phyloP scores from a whole-genome alignment of 1,139 yeast genomes.

The Saccharomyces hybrid region DNA sequence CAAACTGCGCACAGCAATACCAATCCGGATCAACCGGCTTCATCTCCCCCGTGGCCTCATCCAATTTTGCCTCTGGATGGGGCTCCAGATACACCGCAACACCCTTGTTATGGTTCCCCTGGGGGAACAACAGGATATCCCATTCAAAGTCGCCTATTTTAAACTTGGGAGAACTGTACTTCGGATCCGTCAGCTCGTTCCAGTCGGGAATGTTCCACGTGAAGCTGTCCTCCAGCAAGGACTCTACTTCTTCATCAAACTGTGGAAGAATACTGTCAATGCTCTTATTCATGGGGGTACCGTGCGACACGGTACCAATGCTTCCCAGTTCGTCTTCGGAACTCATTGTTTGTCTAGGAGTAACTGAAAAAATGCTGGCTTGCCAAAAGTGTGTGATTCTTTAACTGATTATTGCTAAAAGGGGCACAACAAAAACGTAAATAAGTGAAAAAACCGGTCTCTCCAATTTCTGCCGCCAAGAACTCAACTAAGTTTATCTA shows the following conservation, averaged over 20 bases:
- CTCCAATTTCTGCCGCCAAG: not conserved
- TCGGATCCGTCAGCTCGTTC: constrained; percentile 42
- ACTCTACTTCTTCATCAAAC: constrained; percentile 30
- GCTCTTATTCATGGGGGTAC: constrained; percentile 8
- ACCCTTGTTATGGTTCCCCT: constrained; percentile 49
- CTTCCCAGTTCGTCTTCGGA: constrained; percentile 7
- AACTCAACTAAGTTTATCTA: not conserved
- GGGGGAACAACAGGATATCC: constrained; percentile 71
- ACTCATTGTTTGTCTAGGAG: not conserved
- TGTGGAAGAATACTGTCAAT: constrained; percentile 30
- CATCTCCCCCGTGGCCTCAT: constrained; percentile 30
- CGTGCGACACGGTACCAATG: not conserved
- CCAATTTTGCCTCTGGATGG: constrained; percentile 24
- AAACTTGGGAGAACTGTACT: constrained; percentile 44
- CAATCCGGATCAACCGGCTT: constrained; percentile 44
- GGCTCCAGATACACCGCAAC: constrained; percentile 58
- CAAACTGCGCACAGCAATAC: constrained; percentile 89
- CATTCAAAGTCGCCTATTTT: constrained; percentile 64
- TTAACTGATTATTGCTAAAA: too few species aligned
- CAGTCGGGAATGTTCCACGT: constrained; percentile 78
- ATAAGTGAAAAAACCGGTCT: not conserved
- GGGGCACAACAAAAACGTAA: too few species aligned
- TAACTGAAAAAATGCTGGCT: too few species aligned
- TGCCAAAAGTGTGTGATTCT: too few species aligned
- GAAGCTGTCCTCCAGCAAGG: constrained; percentile 32